Evolutionary conservation across 805 yeast genomes (phyloP), one percentile per base, ranked within the genome.

Genomic region (Teunomyces cretensis): DNA sequence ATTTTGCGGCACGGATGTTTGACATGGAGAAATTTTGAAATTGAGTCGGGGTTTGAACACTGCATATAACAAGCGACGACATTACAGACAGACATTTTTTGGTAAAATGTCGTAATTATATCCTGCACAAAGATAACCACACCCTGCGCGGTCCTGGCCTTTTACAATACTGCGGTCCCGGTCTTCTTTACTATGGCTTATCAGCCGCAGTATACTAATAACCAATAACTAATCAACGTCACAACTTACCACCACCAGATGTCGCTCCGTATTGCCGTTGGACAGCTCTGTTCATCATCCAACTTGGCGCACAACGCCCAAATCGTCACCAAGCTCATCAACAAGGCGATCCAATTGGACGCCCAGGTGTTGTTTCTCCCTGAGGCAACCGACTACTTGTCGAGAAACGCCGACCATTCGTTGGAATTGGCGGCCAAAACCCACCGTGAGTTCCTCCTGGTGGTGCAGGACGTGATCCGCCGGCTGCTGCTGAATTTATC

Each of bases 331-430:
- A 70, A 70, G 26, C 69, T 91, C 30, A 81, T 92, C 13, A 60
- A 67, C n/a, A 64, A 72, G 42, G 96, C 98, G 0, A 76, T 85
- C 0, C 66, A 65, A 2, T 60, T 73, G 12, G 78, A 84, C 3
- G 90, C 86, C 11, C 72, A 76, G 50, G 80, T 88, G 2, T 70
- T 94, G 4, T 89, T 94, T 58, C 75, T 92, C 37, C 98, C 98
- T 1, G 99, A 92, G 62, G 98, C 98, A 0, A 77, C 94, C 4
- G 98, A 92, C 61, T 92, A 89, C 61, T 75, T 92, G 32, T 84
- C 96, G 4, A 72, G 80, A 42, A 80, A 80, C 57, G 84, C 91
- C 1, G 61, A 55, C 1, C 91, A 88, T 53, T 83, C 95, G 0
- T 70, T 74, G 42, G 53, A 68, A 22, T 66, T 92, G n/a, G 89